Base-by-base conservation (phyloP, 306 rosid species). In the Herpetospermum pedunculosum region DNA sequence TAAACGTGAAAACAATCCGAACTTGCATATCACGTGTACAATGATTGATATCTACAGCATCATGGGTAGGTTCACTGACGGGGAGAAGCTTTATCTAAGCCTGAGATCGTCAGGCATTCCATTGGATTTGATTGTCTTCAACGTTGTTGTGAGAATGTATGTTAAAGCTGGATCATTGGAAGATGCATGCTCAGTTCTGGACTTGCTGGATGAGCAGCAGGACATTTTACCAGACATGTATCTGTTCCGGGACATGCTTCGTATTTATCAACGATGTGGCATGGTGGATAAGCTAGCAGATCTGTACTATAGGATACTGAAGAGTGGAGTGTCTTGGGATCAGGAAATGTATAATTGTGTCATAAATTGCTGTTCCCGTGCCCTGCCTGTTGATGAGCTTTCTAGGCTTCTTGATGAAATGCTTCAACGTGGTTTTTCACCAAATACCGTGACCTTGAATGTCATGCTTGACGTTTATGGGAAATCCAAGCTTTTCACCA, bases 321-420 rank as follows among this genome's bases (percentile, higher is more conserved):
- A 89, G 81, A 81, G 77, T 50, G 82, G 85, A 73, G 78, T 21
- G 52, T 73, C 78, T 41, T 94, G 95, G 95, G 96, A 91, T 70
- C 96, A 81, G 82, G 97, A 91, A 72, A 78, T 91, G 77, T 94
- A 91, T 76, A 89, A 81, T 44, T 91, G 95, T 78, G 85, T 84
- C 75, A 75, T 94, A 75, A 89, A 94, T 76, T 91, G 99, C 80
- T 91, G 96, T 70, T 71, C 97, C 74, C 91, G 83, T 54, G 97
- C 96, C 41, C 81, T 94, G 54, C 92, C 96, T 15, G 79, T 94
- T 12, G 92, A 94, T 50, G 99, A 94, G 84, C 89, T 91, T 69
- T 89, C 96, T 3, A 75, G 93, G 84, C 55, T 94, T 77, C 88
- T 91, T 18, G 91, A 91, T 19, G 92, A 89, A 84, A 94, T 94